Evolutionary conservation across 2,329 filamentous ascomycete genomes (phyloP).

Genomic region (Talaromyces sp.): DNA sequence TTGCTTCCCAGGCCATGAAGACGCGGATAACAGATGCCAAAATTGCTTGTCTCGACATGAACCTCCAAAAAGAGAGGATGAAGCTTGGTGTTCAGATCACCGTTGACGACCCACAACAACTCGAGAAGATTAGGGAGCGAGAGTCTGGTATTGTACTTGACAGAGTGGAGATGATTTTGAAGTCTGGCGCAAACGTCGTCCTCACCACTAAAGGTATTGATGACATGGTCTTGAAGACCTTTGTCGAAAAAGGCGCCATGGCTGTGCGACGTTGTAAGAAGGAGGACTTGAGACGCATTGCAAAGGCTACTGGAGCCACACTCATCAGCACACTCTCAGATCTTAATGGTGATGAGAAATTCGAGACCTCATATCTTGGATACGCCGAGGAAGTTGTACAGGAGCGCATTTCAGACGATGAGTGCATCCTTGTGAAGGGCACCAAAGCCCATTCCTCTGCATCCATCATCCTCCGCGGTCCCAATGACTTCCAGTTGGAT

Average conservation of each 20-base stretch:
- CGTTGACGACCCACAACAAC: constrained; percentile 91
- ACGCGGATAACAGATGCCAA: constrained; percentile 90
- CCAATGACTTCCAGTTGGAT: constrained; percentile 94
- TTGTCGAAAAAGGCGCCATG: constrained; percentile 93
- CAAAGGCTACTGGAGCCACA: constrained; percentile 90
- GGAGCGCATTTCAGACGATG: constrained; percentile 96
- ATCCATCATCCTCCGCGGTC: constrained; percentile 90
- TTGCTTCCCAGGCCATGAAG: constrained; percentile 96
- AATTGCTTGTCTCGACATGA: constrained; percentile 96
- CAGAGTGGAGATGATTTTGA: constrained; percentile 93
- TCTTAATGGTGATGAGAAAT: constrained; percentile 94
- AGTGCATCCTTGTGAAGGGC: constrained; percentile 95
- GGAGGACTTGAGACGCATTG: constrained; percentile 93
- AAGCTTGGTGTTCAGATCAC: constrained; percentile 98
- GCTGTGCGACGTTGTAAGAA: constrained; percentile 96
- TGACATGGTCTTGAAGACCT: constrained; percentile 88
- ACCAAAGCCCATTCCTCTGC: constrained; percentile 92
- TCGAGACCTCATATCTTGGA: constrained; percentile 84
- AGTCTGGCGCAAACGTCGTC: constrained; percentile 92
- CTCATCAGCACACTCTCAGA: constrained; percentile 91
- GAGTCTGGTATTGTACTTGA: constrained; percentile 93
- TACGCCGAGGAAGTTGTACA: constrained; percentile 95
- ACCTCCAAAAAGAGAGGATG: constrained; percentile 98
- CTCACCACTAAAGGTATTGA: constrained; percentile 98
- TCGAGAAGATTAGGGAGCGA: constrained; percentile 92